Evolutionary conservation across 2,329 filamentous ascomycete genomes (phyloP).

Genomic region (Trichoderma asperellum): DNA sequence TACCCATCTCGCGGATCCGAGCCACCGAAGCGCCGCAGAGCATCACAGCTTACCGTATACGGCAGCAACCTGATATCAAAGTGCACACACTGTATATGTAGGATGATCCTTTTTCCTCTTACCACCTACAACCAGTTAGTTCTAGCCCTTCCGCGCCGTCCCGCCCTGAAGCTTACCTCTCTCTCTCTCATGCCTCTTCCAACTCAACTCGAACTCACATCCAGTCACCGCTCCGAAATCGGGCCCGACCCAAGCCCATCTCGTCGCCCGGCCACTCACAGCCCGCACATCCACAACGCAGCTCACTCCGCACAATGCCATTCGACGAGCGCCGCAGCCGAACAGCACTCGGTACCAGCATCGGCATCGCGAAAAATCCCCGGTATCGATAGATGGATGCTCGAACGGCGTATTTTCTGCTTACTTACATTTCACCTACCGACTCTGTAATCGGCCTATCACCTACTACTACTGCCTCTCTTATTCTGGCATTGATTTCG

Average conservation of each 20-base stretch:
- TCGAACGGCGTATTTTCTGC: not conserved
- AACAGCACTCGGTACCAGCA: not conserved
- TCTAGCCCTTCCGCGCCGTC: not conserved
- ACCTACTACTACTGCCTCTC: not conserved
- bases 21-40: conserved; percentile 8
- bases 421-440: not conserved
- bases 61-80: too few species aligned
- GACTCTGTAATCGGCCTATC: not conserved
- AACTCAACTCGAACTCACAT: too few species aligned
- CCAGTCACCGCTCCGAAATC: conserved; percentile 12
- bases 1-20: conserved; percentile 15
- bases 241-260: not conserved
- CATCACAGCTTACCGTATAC: not conserved
- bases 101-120: too few species aligned
- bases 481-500: not conserved
- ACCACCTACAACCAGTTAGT: not conserved
- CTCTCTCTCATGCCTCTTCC: not conserved
- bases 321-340: not conserved
- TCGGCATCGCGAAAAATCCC: not conserved
- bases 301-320: not conserved
- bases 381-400: not conserved
- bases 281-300: not conserved
- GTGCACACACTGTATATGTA: too few species aligned
- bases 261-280: not conserved
- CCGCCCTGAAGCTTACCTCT: not conserved